Conservation (phyloP, 2,329 filamentous ascomycete species). For the Leptographium procerum region DNA sequence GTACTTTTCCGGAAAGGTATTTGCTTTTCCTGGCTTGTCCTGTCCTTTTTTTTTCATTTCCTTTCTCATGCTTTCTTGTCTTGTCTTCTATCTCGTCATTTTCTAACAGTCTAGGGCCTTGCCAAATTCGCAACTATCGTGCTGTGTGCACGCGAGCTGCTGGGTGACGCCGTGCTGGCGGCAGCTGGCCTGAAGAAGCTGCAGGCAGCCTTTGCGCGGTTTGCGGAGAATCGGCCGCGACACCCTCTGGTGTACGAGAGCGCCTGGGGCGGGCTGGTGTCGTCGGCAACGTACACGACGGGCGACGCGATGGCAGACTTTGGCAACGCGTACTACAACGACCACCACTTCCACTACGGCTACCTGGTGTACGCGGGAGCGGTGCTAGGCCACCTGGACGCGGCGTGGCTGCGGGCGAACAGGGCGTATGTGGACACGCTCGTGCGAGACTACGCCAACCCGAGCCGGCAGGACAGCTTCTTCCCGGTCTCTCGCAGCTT, state of each 20-base stretch:
- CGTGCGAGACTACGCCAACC: conserved; percentile 73
- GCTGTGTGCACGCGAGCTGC: conserved; percentile 52
- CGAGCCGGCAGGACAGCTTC: conserved; percentile 54
- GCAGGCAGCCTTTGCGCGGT: conserved; percentile 54
- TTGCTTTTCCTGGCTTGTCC: not conserved
- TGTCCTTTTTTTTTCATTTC: conserved; percentile 15
- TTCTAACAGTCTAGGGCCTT: conserved; percentile 37
- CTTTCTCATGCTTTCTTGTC: too few species aligned
- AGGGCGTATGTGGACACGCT: conserved; percentile 72
- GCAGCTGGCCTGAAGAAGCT: conserved; percentile 47
- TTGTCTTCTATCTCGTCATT: too few species aligned
- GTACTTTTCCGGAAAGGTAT: conserved; percentile 85
- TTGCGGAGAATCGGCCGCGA: conserved; percentile 55
- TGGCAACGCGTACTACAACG: conserved; percentile 79
- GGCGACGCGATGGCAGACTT: conserved; percentile 67
- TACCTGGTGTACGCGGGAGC: conserved; percentile 86
- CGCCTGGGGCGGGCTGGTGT: conserved; percentile 73
- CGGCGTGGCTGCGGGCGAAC: conserved; percentile 60
- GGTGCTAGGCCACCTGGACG: conserved; percentile 69
- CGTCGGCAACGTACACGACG: conserved; percentile 58
- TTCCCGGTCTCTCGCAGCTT: conserved; percentile 79
- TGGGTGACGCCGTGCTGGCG: conserved; percentile 45
- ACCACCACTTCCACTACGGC: conserved; percentile 67
- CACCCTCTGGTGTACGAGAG: conserved; percentile 55
- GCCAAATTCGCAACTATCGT: conserved; percentile 65